A percentile compares a stretch with the other conserved stretches of the same genome.
Conservation (phyloP, 352 stramenopile species). For the Pythium phragmiticola region DNA sequence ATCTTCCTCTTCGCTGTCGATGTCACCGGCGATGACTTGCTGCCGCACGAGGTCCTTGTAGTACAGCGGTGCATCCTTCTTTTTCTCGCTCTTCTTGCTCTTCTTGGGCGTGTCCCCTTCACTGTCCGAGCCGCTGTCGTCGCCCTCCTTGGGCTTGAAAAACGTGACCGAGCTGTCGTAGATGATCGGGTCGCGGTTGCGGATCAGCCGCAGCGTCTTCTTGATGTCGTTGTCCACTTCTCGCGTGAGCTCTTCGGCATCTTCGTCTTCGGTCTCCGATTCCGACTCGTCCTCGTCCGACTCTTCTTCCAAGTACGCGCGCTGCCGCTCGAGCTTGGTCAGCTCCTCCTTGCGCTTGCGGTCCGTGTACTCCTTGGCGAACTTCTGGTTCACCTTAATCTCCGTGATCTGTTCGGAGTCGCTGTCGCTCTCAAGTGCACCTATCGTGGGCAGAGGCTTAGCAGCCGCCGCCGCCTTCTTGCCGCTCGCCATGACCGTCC, state of each 20-base stretch:
- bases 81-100: conserved; percentile 32
- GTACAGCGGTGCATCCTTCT: conserved; percentile 61
- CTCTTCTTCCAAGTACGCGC: conserved; percentile 36
- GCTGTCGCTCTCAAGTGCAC: conserved; percentile 17
- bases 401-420: conserved; percentile 30
- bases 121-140: conserved; percentile 28
- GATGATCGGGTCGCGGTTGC: conserved; percentile 89
- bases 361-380: conserved; percentile 67
- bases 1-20: conserved; percentile 65
- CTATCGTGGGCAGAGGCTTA: conserved; percentile 12
- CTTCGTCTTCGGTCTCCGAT: conserved; percentile 84
- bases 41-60: conserved; percentile 96
- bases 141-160: conserved; percentile 61
- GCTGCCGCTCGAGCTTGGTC: conserved; percentile 44
- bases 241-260: conserved; percentile 73
- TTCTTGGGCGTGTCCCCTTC: conserved; percentile 24
- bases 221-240: conserved; percentile 76
- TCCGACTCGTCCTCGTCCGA: conserved; percentile 64
- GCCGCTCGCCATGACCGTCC: conserved; percentile 5
- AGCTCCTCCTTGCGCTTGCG: conserved; percentile 85
- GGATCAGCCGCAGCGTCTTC: conserved; percentile 89
- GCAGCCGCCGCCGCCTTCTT: conserved; percentile 12
- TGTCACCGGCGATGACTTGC: conserved; percentile 89
- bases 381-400: conserved; percentile 79
- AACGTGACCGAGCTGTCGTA: conserved; percentile 91